phyloP scores from a whole-genome alignment of 2,329 filamentous ascomycete genomes.

The Trichoderma harzianum region DNA sequence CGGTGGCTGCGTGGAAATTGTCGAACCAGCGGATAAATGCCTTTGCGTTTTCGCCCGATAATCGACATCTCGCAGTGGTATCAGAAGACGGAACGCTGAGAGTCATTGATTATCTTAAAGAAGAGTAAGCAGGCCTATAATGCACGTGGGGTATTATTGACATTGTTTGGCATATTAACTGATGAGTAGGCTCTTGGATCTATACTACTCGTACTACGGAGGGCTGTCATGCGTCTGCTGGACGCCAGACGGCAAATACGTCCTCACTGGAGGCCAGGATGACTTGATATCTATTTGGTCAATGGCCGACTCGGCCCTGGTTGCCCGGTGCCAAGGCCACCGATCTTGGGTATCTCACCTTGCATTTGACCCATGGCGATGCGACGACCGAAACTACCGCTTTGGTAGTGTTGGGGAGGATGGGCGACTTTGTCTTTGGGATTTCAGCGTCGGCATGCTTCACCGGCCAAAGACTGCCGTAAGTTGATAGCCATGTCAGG shows the following conservation, averaged over 20 bases:
- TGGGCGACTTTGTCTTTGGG: conserved; percentile 86
- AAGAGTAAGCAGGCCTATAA: conserved; percentile 59
- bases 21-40: conserved; percentile 88
- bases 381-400: conserved; percentile 90
- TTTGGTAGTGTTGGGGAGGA: conserved; percentile 97
- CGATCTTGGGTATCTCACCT: conserved; percentile 93
- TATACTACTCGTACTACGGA: conserved; percentile 91
- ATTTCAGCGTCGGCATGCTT: conserved; percentile 96
- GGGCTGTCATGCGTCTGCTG: conserved; percentile 91
- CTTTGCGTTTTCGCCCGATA: conserved; percentile 89
- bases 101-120: conserved; percentile 87
- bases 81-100: conserved; percentile 87
- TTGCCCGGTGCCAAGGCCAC: conserved; percentile 91
- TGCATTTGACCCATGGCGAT: conserved; percentile 95
- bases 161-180: conserved; percentile 17
- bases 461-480: conserved; percentile 77
- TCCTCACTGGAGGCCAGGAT: conserved; percentile 92
- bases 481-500: conserved; percentile 35
- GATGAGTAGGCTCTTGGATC: conserved; percentile 65
- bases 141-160: background rate
- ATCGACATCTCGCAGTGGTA: conserved; percentile 80
- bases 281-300: conserved; percentile 97
- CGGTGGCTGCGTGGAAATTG: conserved; percentile 87
- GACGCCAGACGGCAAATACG: conserved; percentile 95
- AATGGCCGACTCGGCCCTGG: conserved; percentile 73